These are phyloP conservation scores for Panus rudis DNA, from an alignment of 768 basidiomycete species.

Conservation along the genomic window DNA sequence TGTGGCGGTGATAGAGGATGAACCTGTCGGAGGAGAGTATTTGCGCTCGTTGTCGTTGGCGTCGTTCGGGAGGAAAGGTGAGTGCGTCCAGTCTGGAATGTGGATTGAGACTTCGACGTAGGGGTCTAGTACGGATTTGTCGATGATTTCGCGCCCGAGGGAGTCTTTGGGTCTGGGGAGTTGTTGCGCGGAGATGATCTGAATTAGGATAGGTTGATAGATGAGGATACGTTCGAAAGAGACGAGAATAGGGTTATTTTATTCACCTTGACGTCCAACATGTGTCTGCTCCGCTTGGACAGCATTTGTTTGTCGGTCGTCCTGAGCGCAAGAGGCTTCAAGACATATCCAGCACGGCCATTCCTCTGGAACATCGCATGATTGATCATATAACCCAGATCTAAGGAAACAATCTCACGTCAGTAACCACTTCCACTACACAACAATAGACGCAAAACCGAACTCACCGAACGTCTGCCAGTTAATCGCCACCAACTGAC, in stretches of 20 bases:
- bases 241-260: not conserved
- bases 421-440: not conserved
- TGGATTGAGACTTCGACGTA: conserved; percentile 77
- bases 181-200: conserved; percentile 86
- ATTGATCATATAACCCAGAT: conserved; percentile 88
- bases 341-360: conserved; percentile 81
- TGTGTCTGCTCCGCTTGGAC: conserved; percentile 45
- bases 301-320: conserved; percentile 55
- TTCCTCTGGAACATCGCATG: conserved; percentile 94
- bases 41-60: not conserved
- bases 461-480: conserved; percentile 92
- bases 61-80: conserved; percentile 20
- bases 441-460: not conserved
- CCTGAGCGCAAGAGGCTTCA: conserved; percentile 78
- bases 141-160: conserved; percentile 51
- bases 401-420: conserved; percentile 30
- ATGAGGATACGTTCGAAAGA: too few species aligned
- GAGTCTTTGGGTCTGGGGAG: conserved; percentile 69
- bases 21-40: conserved; percentile 11
- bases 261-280: conserved; percentile 57
- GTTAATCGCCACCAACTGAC: conserved; percentile 89
- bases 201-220: not conserved
- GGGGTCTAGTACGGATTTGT: conserved; percentile 56
- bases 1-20: conserved; percentile 15
- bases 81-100: conserved; percentile 61